Percentiles rank a stretch among this genome's conserved stretches.
These are phyloP conservation scores for Fraxinus greggii DNA, from an alignment of 305 asterid genomes.

Conservation along the genomic window DNA sequence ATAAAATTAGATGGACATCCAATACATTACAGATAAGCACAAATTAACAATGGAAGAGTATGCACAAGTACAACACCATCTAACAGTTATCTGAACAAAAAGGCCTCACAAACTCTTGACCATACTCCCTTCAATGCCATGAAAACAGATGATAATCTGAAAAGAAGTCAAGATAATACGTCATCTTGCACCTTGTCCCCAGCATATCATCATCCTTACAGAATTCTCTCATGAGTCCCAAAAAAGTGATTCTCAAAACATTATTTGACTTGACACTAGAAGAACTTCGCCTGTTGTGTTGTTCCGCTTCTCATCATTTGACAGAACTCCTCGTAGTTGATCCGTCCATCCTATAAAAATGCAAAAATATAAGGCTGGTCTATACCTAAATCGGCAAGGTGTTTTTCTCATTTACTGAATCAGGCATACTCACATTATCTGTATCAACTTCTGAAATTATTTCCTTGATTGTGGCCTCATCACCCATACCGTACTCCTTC, in stretches of 20 bases:
- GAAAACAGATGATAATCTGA: constrained; percentile 7
- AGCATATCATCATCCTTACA: constrained; percentile 10
- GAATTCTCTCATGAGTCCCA: constrained; percentile 4
- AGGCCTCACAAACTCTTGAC: constrained; percentile 19
- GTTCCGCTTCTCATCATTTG: constrained; percentile 97
- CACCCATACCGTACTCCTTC: constrained; percentile 87
- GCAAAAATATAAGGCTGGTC: constrained; percentile 8
- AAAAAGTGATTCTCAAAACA: not conserved
- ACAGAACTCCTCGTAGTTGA: constrained; percentile 88
- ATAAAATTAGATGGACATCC: not conserved
- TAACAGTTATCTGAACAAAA: constrained; percentile 15
- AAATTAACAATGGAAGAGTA: not conserved
- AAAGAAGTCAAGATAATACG: constrained; percentile 5
- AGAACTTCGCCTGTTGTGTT: constrained; percentile 47
- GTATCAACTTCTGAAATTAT: constrained; percentile 89
- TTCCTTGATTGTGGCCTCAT: constrained; percentile 74
- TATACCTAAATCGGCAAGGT: not conserved
- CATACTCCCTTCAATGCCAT: constrained; percentile 13
- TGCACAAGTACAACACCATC: constrained; percentile 17
- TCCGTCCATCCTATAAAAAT: constrained; percentile 67
- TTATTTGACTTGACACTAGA: constrained; percentile 23
- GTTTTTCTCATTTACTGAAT: not conserved
- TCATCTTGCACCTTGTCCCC: constrained; percentile 8
- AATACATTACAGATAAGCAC: not conserved
- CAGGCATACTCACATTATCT: constrained; percentile 62